A percentile compares a stretch with the other conserved stretches of the same genome.
phyloP scores from a whole-genome alignment of 2,329 filamentous ascomycete genomes.

The Lecanoromycetidae sp. region DNA sequence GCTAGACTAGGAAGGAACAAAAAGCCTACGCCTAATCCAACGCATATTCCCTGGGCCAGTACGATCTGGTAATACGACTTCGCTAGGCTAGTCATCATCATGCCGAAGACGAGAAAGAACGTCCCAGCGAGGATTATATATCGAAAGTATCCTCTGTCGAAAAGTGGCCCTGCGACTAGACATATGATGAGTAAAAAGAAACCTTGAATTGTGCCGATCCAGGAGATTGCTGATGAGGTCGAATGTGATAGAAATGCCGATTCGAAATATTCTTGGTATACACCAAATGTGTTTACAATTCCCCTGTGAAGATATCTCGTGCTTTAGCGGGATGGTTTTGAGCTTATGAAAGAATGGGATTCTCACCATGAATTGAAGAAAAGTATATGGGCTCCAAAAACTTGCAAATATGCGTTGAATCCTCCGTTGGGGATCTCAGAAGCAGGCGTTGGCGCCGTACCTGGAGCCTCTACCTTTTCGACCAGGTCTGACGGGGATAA shows the following conservation, averaged over 20 bases:
- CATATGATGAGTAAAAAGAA: conserved; percentile 42
- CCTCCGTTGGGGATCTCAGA: no score
- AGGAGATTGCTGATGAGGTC: conserved; percentile 25
- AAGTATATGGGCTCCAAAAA: no score
- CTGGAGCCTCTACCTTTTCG: no score
- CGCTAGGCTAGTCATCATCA: conserved; percentile 42
- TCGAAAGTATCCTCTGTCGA: conserved; percentile 40
- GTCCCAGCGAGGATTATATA: conserved; percentile 33
- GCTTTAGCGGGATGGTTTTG: not conserved
- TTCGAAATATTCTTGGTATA: conserved; percentile 27
- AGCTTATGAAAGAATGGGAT: no score
- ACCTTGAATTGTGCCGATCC: conserved; percentile 29
- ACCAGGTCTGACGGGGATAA: no score
- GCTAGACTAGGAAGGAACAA: conserved; percentile 54
- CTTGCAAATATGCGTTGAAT: no score
- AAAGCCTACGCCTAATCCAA: conserved; percentile 46
- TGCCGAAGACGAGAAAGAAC: conserved; percentile 37
- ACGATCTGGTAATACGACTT: conserved; percentile 41
- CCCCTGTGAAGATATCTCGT: conserved; percentile 1
- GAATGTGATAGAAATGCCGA: conserved; percentile 21
- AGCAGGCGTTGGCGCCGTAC: no score
- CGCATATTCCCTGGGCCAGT: conserved; percentile 39
- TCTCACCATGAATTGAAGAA: no score
- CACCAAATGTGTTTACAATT: conserved; percentile 12
- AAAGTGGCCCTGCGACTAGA: conserved; percentile 40